Evolutionary conservation across 805 yeast species (phyloP), one percentile per base, ranked within the genome.

Genomic region (Zygosaccharomyces kombuchaensis): DNA sequence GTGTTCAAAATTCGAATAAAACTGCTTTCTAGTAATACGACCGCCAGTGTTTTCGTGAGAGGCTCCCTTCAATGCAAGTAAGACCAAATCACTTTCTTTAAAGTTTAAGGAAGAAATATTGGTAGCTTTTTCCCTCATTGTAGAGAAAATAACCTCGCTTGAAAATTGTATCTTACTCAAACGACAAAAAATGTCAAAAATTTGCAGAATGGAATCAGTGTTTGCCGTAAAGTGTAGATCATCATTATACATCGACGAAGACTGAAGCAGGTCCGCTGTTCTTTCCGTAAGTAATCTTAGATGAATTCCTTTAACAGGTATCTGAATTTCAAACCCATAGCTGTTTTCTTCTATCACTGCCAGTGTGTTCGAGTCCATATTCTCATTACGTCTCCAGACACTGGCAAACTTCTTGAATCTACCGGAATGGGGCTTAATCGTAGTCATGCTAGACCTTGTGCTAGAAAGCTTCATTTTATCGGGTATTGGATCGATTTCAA

Each of bases 211-310:
- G 2, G 65, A 52, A 43, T 67, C 65, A 12, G 60, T 52, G 26
- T 56, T 56, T 3, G 62, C 57, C 13, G 61, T 55, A 19, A 57
- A 55, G 36, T 56, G 56, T 4, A 59, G 60, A 6, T 59, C 59
- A 7, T 58, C 60, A 41, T 48, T 54, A 23, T 58, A 52, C 26
- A 62, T 50, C 4, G 74, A 67, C 1, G 88, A 81, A 1, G 86
- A 87, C 55, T 80, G 86, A 43, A 83, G 70, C 42, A 83, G 65
- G 60, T 83, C 86, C 0, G 87, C 80, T 0, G 87, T 81, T 60
- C 90, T 70, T 45, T 84, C 82, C 1, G 84, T 77, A 40, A 83
- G 68, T 34, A 77, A 76, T 47, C 82, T 72, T 46, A 82, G 62
- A 54, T 81, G 81, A 29, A 56, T 52, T 31, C 55, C 62, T 37